Evolutionary conservation across 768 basidiomycete genomes (phyloP).

Genomic region (Neoboletus magnificus): DNA sequence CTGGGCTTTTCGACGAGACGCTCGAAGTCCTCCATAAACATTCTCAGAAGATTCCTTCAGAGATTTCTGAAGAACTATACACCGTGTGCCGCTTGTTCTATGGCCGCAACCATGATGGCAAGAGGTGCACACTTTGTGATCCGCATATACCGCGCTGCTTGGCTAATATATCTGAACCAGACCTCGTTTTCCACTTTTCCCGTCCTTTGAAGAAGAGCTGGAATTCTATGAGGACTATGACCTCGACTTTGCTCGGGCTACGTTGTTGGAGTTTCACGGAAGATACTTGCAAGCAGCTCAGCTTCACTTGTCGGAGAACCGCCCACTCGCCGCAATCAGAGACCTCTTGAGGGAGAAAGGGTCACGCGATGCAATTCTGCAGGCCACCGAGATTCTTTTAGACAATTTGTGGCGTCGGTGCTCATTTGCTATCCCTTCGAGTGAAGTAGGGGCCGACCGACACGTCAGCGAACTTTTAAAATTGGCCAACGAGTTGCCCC

Average conservation of each 20-base stretch:
- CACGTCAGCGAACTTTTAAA: constrained; percentile 22
- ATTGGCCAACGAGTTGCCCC: constrained; percentile 14
- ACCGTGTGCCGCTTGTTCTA: constrained; percentile 47
- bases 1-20: constrained; percentile 52
- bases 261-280: constrained; percentile 41
- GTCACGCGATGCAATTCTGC: constrained; percentile 26
- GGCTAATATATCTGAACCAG: constrained; percentile 32
- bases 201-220: constrained; percentile 48
- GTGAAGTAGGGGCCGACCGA: not conserved
- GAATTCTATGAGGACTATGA: constrained; percentile 35
- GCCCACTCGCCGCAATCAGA: constrained; percentile 44
- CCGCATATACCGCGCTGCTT: not conserved
- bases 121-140: constrained; percentile 14
- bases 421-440: constrained; percentile 37
- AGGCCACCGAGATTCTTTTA: constrained; percentile 40
- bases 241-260: constrained; percentile 47
- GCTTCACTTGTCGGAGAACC: constrained; percentile 47
- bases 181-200: constrained; percentile 47
- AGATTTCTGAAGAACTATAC: constrained; percentile 36
- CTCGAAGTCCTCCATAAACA: constrained; percentile 42
- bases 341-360: constrained; percentile 38
- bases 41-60: constrained; percentile 27
- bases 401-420: constrained; percentile 44
- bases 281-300: constrained; percentile 54
- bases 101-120: constrained; percentile 29